A percentile compares a stretch with the other conserved stretches of the same genome.
phyloP scores from a whole-genome alignment of 495 filamentous ascomycete genomes.

The Aspergillus conjunctus region DNA sequence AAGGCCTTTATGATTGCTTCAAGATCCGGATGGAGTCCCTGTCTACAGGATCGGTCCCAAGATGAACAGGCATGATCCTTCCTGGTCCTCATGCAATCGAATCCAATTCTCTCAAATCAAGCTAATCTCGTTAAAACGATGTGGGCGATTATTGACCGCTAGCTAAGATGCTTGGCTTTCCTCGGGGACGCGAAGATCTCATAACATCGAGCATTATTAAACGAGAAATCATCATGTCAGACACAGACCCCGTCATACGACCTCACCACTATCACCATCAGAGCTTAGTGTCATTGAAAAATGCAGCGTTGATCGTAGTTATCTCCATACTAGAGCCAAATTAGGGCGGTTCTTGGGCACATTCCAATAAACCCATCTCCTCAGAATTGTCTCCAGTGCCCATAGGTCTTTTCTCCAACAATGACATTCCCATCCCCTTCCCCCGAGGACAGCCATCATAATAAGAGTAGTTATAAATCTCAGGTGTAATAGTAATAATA shows the following conservation, averaged over 20 bases:
- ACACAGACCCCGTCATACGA: background rate
- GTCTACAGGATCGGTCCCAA: too few relatives aligned
- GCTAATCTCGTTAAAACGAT: constrained; percentile 11
- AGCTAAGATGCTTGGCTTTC: constrained; percentile 12
- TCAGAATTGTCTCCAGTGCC: too few relatives aligned
- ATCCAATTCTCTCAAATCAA: background rate
- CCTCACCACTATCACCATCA: background rate
- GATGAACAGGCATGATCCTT: background rate
- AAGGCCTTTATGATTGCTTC: background rate
- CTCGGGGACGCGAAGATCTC: background rate
- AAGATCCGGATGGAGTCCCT: background rate
- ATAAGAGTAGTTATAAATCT: too few relatives aligned
- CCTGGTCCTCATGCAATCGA: background rate
- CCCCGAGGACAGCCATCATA: background rate
- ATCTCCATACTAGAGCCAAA: constrained; percentile 2
- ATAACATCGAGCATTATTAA: background rate
- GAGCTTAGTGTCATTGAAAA: constrained; percentile 7
- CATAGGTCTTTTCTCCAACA: background rate
- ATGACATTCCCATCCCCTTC: background rate
- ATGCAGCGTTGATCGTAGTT: constrained; percentile 17
- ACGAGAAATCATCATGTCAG: background rate
- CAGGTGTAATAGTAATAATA: too few relatives aligned
- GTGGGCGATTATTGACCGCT: constrained; percentile 13
- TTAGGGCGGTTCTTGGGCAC: constrained; percentile 10
- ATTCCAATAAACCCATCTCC: constrained; percentile 8